phyloP scores from a whole-genome alignment of 1,139 yeast genomes.

The Blastobotrys malaysiensis region DNA sequence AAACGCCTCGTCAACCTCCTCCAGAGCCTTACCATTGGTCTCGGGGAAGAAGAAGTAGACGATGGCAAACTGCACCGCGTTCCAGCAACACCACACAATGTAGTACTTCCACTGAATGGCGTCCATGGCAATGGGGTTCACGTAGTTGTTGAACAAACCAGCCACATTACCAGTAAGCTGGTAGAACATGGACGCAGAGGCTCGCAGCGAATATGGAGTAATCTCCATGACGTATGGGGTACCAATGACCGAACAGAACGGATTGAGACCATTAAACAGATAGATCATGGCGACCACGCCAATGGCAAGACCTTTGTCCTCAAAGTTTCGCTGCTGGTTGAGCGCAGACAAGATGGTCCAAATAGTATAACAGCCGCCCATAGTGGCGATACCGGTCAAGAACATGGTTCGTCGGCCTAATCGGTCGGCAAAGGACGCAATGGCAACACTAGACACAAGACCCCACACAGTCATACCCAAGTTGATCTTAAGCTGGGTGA shows the following conservation, averaged over 20 bases:
- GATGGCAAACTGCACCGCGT: constrained; percentile 26
- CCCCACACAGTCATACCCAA: constrained; percentile 34
- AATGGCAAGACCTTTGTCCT: constrained; percentile 14
- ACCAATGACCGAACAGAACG: constrained; percentile 24
- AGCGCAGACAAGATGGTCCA: constrained; percentile 27
- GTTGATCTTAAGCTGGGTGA: constrained; percentile 32
- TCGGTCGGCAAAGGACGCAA: constrained; percentile 31
- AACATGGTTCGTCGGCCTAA: constrained; percentile 36
- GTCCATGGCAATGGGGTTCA: constrained; percentile 56
- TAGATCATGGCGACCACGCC: constrained; percentile 24
- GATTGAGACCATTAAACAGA: constrained; percentile 18
- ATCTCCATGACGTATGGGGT: constrained; percentile 36
- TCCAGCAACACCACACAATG: constrained; percentile 33
- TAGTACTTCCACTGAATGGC: constrained; percentile 57
- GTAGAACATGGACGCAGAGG: constrained; percentile 32
- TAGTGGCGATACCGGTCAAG: constrained; percentile 29
- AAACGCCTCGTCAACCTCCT: constrained; percentile 50
- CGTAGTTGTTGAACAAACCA: constrained; percentile 41
- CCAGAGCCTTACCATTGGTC: constrained; percentile 80
- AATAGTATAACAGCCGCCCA: constrained; percentile 20
- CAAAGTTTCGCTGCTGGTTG: constrained; percentile 18
- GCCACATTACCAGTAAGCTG: constrained; percentile 28
- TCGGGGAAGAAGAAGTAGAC: constrained; percentile 86
- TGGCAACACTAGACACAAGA: constrained; percentile 31
- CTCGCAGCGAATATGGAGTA: constrained; percentile 36